phyloP scores from a whole-genome alignment of 345 rosid species.

The Populus simonii region DNA sequence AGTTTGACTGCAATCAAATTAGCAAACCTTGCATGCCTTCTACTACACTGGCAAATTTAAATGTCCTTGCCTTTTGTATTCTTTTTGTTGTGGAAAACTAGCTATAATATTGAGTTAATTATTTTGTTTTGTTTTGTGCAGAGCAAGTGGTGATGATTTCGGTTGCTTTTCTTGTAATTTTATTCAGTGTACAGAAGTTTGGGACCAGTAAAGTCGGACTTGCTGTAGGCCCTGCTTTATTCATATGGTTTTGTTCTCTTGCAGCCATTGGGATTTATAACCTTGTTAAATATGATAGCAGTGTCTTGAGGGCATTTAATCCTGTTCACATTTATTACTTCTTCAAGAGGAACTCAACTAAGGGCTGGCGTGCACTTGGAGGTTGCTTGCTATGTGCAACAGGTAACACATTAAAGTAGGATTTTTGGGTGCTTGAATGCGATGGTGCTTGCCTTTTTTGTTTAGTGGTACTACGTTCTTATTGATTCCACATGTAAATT shows the following conservation, averaged over 20 bases:
- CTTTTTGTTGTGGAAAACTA: conserved; percentile 2
- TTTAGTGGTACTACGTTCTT: neutral
- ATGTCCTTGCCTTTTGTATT: conserved; percentile 4
- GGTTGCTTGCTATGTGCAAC: conserved; percentile 99
- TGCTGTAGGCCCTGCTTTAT: conserved; percentile 88
- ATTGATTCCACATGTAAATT: neutral
- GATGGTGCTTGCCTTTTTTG: conserved; percentile 1
- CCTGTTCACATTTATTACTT: conserved; percentile 82
- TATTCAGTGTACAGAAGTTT: conserved; percentile 94
- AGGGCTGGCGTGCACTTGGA: conserved; percentile 95
- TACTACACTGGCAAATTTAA: neutral
- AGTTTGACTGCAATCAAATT: neutral
- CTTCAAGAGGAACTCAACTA: conserved; percentile 79
- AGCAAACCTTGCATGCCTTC: conserved; percentile 1
- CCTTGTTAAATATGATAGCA: conserved; percentile 66
- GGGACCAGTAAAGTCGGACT: conserved; percentile 99
- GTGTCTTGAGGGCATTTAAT: conserved; percentile 85
- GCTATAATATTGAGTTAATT: conserved; percentile 22
- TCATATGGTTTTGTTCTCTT: conserved; percentile 93
- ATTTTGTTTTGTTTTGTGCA: conserved; percentile 44
- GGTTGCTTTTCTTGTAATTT: conserved; percentile 79
- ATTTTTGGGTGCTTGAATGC: conserved; percentile 1
- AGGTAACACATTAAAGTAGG: conserved; percentile 43
- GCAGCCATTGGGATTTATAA: conserved; percentile 88
- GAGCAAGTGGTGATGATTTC: conserved; percentile 92